Conservation (phyloP, 2,329 filamentous ascomycete genomes). For the Talaromyces sp. region DNA sequence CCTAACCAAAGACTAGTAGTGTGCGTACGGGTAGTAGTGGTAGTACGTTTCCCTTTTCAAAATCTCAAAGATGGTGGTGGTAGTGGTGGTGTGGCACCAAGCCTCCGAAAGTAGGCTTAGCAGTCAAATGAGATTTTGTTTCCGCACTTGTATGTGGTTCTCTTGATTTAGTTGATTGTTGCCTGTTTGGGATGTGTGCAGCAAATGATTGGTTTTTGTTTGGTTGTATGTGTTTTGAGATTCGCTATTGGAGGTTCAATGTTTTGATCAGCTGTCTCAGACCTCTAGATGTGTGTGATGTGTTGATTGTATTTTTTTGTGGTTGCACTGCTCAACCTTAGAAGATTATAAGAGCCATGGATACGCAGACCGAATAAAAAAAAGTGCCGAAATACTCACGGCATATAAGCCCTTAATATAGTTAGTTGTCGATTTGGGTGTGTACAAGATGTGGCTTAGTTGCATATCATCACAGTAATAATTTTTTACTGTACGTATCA, state of each 20-base stretch:
- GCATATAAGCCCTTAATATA: conserved; percentile 3
- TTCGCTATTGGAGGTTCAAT: no score
- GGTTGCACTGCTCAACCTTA: background rate
- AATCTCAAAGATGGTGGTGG: no score
- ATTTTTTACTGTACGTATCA: background rate
- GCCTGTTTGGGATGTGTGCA: conserved; percentile 6
- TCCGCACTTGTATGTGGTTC: background rate
- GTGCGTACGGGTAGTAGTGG: background rate
- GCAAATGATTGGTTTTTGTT: background rate
- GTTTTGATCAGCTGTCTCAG: conserved; percentile 2
- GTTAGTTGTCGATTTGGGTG: background rate
- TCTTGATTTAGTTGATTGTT: background rate
- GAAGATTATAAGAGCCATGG: background rate
- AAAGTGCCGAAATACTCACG: background rate
- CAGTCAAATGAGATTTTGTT: background rate
- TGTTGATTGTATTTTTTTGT: background rate
- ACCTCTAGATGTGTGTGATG: background rate
- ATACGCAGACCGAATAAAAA: background rate
- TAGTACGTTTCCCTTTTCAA: background rate
- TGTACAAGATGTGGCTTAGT: background rate
- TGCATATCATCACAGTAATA: conserved; percentile 7
- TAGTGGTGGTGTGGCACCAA: conserved; percentile 10
- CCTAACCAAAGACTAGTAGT: background rate
- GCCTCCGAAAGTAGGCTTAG: background rate
- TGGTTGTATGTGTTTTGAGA: background rate